Conservation (phyloP, 2,329 filamentous ascomycete genomes). For the Apiospora koreana region DNA sequence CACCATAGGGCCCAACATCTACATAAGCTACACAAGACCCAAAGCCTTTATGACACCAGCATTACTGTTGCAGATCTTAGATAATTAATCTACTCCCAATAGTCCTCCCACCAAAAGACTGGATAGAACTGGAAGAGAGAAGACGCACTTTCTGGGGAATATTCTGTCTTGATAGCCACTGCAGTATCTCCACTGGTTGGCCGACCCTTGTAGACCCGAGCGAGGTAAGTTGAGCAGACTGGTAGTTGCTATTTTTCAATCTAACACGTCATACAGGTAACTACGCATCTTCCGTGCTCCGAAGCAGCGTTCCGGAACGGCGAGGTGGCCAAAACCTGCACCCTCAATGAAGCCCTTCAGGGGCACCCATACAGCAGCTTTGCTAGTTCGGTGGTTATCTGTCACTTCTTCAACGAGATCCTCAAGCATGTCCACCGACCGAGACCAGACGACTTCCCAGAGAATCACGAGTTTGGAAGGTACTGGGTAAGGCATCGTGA, state of each 20-base stretch:
- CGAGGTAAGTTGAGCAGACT: conserved; percentile 48
- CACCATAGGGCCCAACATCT: background rate
- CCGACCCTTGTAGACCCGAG: conserved; percentile 75
- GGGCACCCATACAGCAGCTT: conserved; percentile 69
- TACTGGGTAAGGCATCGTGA: conserved; percentile 87
- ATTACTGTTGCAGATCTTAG: background rate
- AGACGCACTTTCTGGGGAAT: conserved; percentile 84
- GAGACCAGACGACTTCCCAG: conserved; percentile 67
- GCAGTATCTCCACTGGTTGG: conserved; percentile 89
- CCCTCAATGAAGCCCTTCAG: conserved; percentile 65
- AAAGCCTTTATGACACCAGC: background rate
- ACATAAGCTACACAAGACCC: background rate
- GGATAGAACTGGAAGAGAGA: conserved; percentile 80
- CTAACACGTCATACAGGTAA: conserved; percentile 49
- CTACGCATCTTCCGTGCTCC: conserved; percentile 76
- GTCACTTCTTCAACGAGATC: conserved; percentile 79
- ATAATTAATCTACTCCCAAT: conserved; percentile 36
- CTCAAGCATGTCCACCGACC: conserved; percentile 77
- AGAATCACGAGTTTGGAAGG: conserved; percentile 71
- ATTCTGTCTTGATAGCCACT: conserved; percentile 82
- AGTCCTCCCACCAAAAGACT: conserved; percentile 71
- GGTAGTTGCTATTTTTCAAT: conserved; percentile 14
- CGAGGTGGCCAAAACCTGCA: conserved; percentile 61
- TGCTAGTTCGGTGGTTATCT: conserved; percentile 71
- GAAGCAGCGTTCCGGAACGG: conserved; percentile 76